Base-by-base conservation (phyloP, 306 rosid genomes). In the Macrotyloma uniflorum region DNA sequence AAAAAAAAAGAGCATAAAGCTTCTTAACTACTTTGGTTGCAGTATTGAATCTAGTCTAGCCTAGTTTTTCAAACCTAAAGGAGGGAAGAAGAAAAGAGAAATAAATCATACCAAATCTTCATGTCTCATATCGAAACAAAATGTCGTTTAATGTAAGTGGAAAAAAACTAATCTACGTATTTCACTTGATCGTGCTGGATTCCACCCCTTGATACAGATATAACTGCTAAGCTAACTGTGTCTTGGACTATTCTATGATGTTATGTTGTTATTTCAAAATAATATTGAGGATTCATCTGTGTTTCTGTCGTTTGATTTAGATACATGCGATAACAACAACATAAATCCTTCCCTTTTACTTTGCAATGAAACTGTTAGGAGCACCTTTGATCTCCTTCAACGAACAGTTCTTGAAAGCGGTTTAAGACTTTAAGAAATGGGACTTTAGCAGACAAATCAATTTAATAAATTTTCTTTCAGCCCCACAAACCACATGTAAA, bases 401-500 rank as follows among this genome's bases (percentile, higher is more conserved):
- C 69, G 55, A 81, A 81, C 80, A 74, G 47, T 81, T 73, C 5
- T 66, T 16, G 36, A 65, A 55, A 80, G 63, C 70, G 58, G 70
- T 43, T 65, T 19, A 73, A 42, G 70, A 47, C 78, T 68, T 70
- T 45, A 26, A 82, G 36, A 14, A 62, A 65, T 61, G 47, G 5
- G 43, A 32, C 79, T 82, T 82, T 71, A 45, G 64, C 65, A 82
- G 49, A 82, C 75, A 82, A 71, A 63, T 63, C 30, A 64, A 64
- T 53, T 53, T 30, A 72, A 83, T 64, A 72, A 72, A 9, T 10
- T 55, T 77, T 43, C 11, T 38, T 82, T 62, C 70, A 76, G 43
- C 77, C 85, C 82, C 82, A 74, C 68, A 24, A 38, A 43, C 71
- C 67, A 47, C 43, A 76, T 75, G 55, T 43, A 76, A 81, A 76